Evolutionary conservation across 305 asterid species (phyloP).

Genomic region (Solanum chacoense): DNA sequence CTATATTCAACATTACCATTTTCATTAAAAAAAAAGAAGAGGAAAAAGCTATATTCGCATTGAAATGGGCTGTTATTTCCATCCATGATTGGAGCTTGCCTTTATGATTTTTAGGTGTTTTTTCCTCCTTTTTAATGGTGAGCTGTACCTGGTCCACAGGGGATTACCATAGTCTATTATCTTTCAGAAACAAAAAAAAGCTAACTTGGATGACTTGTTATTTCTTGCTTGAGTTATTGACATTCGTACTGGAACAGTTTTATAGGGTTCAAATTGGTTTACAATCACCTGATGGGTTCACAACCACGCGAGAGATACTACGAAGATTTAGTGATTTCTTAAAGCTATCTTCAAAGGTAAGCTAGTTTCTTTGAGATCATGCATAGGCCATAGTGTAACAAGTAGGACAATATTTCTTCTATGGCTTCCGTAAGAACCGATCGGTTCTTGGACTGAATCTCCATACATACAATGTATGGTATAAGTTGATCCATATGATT

Average conservation of each 20-base stretch:
- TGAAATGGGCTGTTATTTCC: neutral
- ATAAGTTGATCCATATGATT: neutral
- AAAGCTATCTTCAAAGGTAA: constrained; percentile 55
- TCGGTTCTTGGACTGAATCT: neutral
- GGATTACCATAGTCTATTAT: neutral
- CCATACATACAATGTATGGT: neutral
- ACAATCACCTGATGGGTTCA: constrained; percentile 65
- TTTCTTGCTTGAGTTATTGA: constrained; percentile 12
- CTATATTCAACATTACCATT: neutral
- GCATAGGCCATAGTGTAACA: neutral
- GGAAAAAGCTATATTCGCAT: neutral
- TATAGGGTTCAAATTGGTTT: constrained; percentile 71
- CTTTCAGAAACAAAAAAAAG: neutral
- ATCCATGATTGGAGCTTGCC: neutral
- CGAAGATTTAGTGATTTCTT: constrained; percentile 62
- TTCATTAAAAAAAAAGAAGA: neutral
- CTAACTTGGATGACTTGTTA: neutral
- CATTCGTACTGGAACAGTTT: constrained; percentile 30
- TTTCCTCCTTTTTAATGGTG: neutral
- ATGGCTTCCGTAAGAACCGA: neutral
- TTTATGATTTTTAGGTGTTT: neutral
- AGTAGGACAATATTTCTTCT: neutral
- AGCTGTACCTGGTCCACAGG: neutral
- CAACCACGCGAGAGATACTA: constrained; percentile 35
- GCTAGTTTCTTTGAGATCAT: constrained; percentile 12